Conservation (phyloP, 768 basidiomycete genomes). For the Porphyrellus cyaneotinctus region DNA sequence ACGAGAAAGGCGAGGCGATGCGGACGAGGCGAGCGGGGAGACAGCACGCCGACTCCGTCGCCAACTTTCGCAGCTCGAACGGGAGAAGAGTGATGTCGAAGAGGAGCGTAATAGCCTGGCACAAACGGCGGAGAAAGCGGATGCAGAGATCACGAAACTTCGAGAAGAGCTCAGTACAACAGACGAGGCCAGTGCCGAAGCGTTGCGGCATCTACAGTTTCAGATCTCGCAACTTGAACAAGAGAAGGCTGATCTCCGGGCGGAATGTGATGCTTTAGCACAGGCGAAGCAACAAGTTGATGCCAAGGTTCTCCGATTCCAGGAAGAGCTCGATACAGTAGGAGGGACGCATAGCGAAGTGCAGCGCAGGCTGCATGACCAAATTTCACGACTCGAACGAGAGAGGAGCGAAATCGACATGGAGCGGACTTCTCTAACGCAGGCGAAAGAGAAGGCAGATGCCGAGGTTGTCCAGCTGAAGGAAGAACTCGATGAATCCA, state of each 20-base stretch:
- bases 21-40: constrained; percentile 64
- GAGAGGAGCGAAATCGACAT: background rate
- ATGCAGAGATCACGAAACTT: background rate
- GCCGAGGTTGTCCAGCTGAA: constrained; percentile 32
- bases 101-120: constrained; percentile 42
- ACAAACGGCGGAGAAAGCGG: constrained; percentile 1
- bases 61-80: constrained; percentile 69
- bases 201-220: constrained; percentile 68
- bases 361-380: background rate
- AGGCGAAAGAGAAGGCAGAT: constrained; percentile 11
- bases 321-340: background rate
- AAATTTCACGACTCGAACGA: background rate
- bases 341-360: background rate
- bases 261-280: background rate
- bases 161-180: background rate
- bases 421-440: background rate
- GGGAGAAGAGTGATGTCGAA: constrained; percentile 52
- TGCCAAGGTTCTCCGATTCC: background rate
- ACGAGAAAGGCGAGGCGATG: constrained; percentile 66
- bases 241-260: constrained; percentile 49
- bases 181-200: constrained; percentile 70
- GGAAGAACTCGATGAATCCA: constrained; percentile 43
- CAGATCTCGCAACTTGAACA: constrained; percentile 68
- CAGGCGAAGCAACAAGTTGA: background rate
- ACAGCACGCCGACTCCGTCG: constrained; percentile 30